Conservation (phyloP, 768 basidiomycete genomes). For the Pleurotus platypus region DNA sequence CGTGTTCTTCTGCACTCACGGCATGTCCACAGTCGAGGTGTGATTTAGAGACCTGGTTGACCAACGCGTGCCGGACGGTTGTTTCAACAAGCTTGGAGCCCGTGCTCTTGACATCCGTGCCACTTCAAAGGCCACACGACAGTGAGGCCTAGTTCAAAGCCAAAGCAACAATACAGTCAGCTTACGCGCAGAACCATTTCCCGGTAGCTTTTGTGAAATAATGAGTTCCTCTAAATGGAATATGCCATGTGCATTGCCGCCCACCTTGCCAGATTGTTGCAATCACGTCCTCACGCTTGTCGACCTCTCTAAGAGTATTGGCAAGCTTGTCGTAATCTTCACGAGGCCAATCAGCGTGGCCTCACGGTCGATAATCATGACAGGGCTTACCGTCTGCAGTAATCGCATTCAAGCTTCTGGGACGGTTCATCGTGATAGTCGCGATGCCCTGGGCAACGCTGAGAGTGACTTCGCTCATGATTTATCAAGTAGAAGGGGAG, state of each 20-base stretch:
- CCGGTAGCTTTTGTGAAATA: constrained; percentile 45
- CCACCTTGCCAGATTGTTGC: constrained; percentile 69
- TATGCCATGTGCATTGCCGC: neutral
- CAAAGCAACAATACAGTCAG: constrained; percentile 2
- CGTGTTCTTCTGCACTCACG: constrained; percentile 29
- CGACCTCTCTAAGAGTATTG: constrained; percentile 52
- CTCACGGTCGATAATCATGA: neutral
- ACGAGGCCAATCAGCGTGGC: neutral
- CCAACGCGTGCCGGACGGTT: constrained; percentile 43
- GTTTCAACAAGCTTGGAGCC: constrained; percentile 8
- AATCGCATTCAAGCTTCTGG: constrained; percentile 57
- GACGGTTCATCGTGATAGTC: constrained; percentile 64
- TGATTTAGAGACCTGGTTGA: constrained; percentile 40
- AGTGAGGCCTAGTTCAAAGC: too few relatives aligned
- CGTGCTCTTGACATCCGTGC: constrained; percentile 50
- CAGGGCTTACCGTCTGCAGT: constrained; percentile 40
- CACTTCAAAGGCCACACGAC: constrained; percentile 30
- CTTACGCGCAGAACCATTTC: constrained; percentile 74
- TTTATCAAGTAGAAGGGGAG: neutral
- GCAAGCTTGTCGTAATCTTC: constrained; percentile 65
- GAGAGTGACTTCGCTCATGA: constrained; percentile 44
- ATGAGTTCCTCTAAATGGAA: neutral
- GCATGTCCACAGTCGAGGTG: constrained; percentile 63
- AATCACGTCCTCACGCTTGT: constrained; percentile 56
- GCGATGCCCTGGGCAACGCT: constrained; percentile 56